Conservation (phyloP, 2,329 filamentous ascomycete genomes). For the Aspergillus fijiensis region DNA sequence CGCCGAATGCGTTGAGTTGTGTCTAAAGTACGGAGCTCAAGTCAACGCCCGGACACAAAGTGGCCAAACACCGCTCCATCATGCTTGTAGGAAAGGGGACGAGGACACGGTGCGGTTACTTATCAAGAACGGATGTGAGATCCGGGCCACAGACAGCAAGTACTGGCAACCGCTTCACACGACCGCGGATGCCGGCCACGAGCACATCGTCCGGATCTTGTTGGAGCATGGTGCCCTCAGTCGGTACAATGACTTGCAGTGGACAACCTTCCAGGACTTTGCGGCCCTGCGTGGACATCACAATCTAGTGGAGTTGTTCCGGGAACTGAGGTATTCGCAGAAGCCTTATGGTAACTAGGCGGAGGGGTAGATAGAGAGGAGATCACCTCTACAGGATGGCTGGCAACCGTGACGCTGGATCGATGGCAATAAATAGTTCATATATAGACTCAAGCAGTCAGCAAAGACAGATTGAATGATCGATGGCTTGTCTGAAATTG, state of each 20-base stretch:
- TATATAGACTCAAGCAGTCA: too few relatives aligned
- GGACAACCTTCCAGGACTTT: background rate
- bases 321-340: background rate
- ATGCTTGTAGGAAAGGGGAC: background rate
- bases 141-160: too few relatives aligned
- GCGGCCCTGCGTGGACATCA: constrained; percentile 7
- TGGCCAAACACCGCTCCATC: constrained; percentile 5
- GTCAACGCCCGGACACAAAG: background rate
- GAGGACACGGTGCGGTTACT: constrained; percentile 2
- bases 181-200: background rate
- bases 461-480: too few relatives aligned
- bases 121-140: background rate
- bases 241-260: background rate
- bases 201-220: background rate
- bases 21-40: too few relatives aligned
- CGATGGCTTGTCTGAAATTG: too few relatives aligned
- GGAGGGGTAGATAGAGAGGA: too few relatives aligned
- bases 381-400: too few relatives aligned
- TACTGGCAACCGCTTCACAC: background rate
- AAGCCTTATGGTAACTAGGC: too few relatives aligned
- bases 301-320: constrained; percentile 4
- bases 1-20: too few relatives aligned
- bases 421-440: too few relatives aligned
- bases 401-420: too few relatives aligned
- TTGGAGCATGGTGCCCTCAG: background rate